Evolutionary conservation across 2,329 filamentous ascomycete species (phyloP).

Genomic region (Aureobasidium mangrovei): DNA sequence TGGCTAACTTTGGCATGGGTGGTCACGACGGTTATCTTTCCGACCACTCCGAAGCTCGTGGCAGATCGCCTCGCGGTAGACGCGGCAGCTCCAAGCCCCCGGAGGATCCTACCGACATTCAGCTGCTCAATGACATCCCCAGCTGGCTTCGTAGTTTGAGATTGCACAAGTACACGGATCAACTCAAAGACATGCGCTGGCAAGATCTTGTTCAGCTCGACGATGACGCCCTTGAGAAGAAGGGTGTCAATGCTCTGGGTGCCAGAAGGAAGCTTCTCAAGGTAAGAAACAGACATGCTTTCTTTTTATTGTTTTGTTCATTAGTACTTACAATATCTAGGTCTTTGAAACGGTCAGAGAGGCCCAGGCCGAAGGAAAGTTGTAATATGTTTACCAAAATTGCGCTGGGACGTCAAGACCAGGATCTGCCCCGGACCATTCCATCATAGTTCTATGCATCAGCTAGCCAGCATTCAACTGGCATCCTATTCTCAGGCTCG

Average conservation of each 20-base stretch:
- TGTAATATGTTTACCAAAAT: conserved; percentile 16
- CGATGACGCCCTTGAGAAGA: conserved; percentile 84
- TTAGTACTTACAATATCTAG: conserved; percentile 35
- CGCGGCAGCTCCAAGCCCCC: conserved; percentile 94
- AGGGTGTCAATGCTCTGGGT: conserved; percentile 89
- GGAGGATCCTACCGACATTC: conserved; percentile 90
- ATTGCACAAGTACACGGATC: conserved; percentile 97
- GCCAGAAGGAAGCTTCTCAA: conserved; percentile 97
- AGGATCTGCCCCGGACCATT: neutral
- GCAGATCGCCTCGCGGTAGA: conserved; percentile 83
- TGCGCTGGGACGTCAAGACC: no score
- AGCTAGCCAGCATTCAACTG: neutral
- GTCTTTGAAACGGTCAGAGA: conserved; percentile 92
- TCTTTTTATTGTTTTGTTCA: neutral
- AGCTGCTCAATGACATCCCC: conserved; percentile 86
- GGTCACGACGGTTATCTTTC: conserved; percentile 81
- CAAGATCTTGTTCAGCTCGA: conserved; percentile 84
- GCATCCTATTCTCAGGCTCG: neutral
- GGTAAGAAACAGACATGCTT: conserved; percentile 39
- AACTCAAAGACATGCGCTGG: conserved; percentile 96
- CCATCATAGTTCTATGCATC: neutral
- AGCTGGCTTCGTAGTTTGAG: conserved; percentile 90
- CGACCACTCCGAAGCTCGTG: conserved; percentile 83
- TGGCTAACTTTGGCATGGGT: conserved; percentile 45
- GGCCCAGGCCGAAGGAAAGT: conserved; percentile 37